Conservation (phyloP, 2,329 filamentous ascomycete genomes). For the Ascomycota sp. region DNA sequence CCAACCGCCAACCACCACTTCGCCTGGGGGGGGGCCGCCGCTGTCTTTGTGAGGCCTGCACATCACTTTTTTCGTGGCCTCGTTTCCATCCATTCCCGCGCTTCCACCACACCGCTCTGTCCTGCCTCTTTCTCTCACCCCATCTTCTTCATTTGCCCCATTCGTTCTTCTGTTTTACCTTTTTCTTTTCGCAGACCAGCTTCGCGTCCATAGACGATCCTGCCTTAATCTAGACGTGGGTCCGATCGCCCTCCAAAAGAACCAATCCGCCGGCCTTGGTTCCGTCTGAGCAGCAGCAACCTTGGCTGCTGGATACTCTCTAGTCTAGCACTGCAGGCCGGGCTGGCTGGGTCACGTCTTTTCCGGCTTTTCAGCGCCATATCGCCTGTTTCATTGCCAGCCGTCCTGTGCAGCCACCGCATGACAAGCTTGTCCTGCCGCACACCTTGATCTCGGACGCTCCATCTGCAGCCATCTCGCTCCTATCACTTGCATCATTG, state of each 20-base stretch:
- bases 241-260: conserved; percentile 1
- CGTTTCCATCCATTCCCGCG: conserved; percentile 5
- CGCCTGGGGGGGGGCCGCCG: not conserved
- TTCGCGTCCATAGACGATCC: conserved; percentile 1
- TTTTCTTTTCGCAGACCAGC: conserved; percentile 5
- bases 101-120: conserved; percentile 6
- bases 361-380: not conserved
- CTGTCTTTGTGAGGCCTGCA: conserved; percentile 4
- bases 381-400: not conserved
- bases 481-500: conserved; percentile 7
- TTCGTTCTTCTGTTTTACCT: conserved; percentile 1
- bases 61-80: conserved; percentile 7
- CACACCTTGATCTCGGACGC: conserved; percentile 10
- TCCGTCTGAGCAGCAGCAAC: not conserved
- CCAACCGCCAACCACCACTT: not conserved
- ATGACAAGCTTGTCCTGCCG: conserved; percentile 9
- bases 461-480: conserved; percentile 10
- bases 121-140: conserved; percentile 7
- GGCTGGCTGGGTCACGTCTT: conserved; percentile 5
- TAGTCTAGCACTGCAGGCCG: conserved; percentile 6
- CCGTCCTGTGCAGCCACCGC: conserved; percentile 4
- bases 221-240: not conserved
- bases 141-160: conserved; percentile 1
- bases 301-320: conserved; percentile 1
- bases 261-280: not conserved